Percentiles rank a stretch among this genome's conserved stretches.
These are phyloP conservation scores for Strobilomyces dryophilus DNA, from an alignment of 768 basidiomycete species.

Conservation along the genomic window DNA sequence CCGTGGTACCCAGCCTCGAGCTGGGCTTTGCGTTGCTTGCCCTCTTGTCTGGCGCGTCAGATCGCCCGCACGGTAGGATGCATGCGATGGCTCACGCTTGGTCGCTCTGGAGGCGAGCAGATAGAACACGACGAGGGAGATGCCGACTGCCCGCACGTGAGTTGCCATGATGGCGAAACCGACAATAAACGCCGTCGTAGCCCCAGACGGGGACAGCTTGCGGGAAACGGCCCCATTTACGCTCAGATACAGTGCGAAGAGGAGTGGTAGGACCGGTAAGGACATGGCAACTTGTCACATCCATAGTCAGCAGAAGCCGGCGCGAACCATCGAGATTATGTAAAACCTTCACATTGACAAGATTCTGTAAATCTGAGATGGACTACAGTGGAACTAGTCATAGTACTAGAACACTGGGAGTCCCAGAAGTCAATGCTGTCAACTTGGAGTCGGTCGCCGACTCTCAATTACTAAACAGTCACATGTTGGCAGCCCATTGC, in stretches of 20 bases:
- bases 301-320: no score
- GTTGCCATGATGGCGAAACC: conserved; percentile 72
- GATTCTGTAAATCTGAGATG: no score
- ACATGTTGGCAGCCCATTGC: no score
- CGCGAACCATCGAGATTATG: no score
- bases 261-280: conserved; percentile 39
- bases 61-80: no score
- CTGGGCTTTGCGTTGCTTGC: conserved; percentile 67
- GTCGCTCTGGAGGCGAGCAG: conserved; percentile 79
- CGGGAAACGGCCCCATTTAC: conserved; percentile 68
- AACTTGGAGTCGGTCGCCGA: no score
- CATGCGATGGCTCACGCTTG: conserved; percentile 48
- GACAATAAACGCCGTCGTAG: conserved; percentile 68
- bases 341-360: no score
- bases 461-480: no score
- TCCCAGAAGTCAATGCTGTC: no score
- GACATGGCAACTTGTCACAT: conserved; percentile 1
- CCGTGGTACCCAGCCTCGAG: conserved; percentile 78
- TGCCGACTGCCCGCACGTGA: conserved; percentile 60
- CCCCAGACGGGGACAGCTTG: conserved; percentile 76
- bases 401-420: no score
- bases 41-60: conserved; percentile 39
- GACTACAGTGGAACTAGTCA: no score
- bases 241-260: conserved; percentile 51
- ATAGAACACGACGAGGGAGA: conserved; percentile 73